A percentile compares a stretch with the other conserved stretches of the same genome.
Evolutionary conservation across 139 green algal species (phyloP).

Genomic region (Tetraselmis chui): DNA sequence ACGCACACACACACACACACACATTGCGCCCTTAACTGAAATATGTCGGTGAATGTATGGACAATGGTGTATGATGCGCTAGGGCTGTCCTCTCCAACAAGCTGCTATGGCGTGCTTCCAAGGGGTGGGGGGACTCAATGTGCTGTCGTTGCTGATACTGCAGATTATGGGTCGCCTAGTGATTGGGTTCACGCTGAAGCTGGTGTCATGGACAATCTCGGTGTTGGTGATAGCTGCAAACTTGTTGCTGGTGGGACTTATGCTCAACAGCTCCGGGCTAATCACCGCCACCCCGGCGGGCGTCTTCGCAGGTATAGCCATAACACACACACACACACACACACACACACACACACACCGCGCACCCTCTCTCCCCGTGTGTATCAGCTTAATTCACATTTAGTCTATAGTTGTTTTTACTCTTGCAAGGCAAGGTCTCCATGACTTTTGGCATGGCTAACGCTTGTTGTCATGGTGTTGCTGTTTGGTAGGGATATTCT

Average conservation of each 20-base stretch:
- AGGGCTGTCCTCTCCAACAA: too few species aligned
- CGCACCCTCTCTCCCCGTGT: background rate
- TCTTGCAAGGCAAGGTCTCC: background rate
- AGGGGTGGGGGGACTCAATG: too few species aligned
- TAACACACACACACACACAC: too few species aligned
- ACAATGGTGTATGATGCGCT: constrained; percentile 39
- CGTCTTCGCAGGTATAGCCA: background rate
- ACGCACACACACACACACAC: too few species aligned
- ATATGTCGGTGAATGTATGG: constrained; percentile 21
- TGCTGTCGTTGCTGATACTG: too few species aligned
- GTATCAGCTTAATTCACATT: too few species aligned
- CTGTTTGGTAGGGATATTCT: constrained; percentile 12
- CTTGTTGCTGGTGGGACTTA: constrained; percentile 5
- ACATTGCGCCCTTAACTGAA: too few species aligned
- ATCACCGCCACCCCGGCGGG: background rate
- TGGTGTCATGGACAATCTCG: constrained; percentile 29
- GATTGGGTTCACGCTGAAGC: constrained; percentile 12
- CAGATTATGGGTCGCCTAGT: constrained; percentile 48
- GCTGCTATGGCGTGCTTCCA: too few species aligned
- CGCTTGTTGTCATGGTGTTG: constrained; percentile 7
- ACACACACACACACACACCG: too few species aligned
- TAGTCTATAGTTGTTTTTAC: background rate
- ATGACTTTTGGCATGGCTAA: constrained; percentile 1
- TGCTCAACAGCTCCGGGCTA: background rate
- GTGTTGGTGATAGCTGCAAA: constrained; percentile 36